Evolutionary conservation across 345 rosid genomes (phyloP), one percentile per base, ranked within the genome.

Genomic region (Heritiera littoralis): DNA sequence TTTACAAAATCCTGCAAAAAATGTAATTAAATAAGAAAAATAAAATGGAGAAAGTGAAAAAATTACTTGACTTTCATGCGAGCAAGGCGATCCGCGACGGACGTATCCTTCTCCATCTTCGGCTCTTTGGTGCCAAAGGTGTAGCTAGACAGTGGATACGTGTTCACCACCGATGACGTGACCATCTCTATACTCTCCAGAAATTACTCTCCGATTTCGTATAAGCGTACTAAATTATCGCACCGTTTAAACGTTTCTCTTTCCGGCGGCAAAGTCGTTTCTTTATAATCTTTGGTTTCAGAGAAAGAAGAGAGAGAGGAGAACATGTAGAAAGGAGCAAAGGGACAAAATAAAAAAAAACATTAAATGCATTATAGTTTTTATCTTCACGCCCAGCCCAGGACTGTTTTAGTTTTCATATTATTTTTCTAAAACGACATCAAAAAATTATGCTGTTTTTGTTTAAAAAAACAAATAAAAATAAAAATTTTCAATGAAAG

Each of bases 81-180:
- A 83, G 98, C 99, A 49, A 93, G 98, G 28, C 99, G 97, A 83
- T 93, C 98, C 63, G 98, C 97, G 74, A 92, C 98, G 77, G 99
- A 93, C 70, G 96, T 93, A 78, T 95, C 98, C 83, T 92, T 93
- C 84, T 93, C 98, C 85, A 95, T 91, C 91, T 95, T 95, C 0
- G 98, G 97, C 84, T 95, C 99, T 79, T 95, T 93, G 77, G 97
- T 93, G 72, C 98, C 96, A 79, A 93, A 95, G 61, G 98, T 92
- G 90, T 95, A 93, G 88, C 95, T 95, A 63, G 98, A 89, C 63
- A 93, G 84, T 55, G 99, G 99, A 69, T 95, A 92, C 41, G 97
- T 92, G 81, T 95, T 95, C 86, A 92, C 98, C 79, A 91, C 92
- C 82, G 92, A 72, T 51, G 97, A 91, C 86, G 84, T 83, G 77